A percentile compares a stretch with the other conserved stretches of the same genome.
phyloP scores from a whole-genome alignment of 805 yeast genomes.

The Cyberlindnera euphorbiae region DNA sequence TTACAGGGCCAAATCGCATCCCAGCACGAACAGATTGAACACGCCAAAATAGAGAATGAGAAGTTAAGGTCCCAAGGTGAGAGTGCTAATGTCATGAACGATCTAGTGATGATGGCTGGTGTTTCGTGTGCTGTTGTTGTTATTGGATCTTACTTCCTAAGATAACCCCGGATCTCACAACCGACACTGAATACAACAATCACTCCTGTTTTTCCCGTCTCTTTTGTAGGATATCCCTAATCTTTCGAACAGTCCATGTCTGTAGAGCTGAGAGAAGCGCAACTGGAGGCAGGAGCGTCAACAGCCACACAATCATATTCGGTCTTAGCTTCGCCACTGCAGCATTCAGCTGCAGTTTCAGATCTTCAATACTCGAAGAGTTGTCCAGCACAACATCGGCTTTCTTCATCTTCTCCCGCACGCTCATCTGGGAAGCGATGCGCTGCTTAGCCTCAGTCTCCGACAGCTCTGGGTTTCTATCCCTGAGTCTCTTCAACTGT shows the following conservation, averaged over 20 bases:
- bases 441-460: slow-evolving; percentile 66
- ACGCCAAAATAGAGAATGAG: background rate
- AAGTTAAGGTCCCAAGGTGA: background rate
- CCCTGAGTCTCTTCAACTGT: slow-evolving; percentile 60
- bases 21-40: slow-evolving; percentile 2
- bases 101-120: slow-evolving; percentile 5
- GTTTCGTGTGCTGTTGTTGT: slow-evolving; percentile 4
- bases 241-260: slow-evolving; percentile 8
- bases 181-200: too few relatives aligned
- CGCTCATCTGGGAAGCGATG: slow-evolving; percentile 72
- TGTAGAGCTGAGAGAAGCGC: slow-evolving; percentile 24
- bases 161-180: too few relatives aligned
- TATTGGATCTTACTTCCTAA: slow-evolving; percentile 6
- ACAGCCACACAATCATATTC: slow-evolving; percentile 21
- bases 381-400: slow-evolving; percentile 73
- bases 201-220: slow-evolving; percentile 1
- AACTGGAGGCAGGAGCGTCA: slow-evolving; percentile 39
- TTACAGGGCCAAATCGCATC: background rate
- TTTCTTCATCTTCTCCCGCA: slow-evolving; percentile 46
- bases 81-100: background rate
- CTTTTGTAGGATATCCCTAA: slow-evolving; percentile 3
- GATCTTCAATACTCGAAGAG: slow-evolving; percentile 38
- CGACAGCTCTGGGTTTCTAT: slow-evolving; percentile 64
- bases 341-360: slow-evolving; percentile 39
- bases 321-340: slow-evolving; percentile 38